phyloP scores from a whole-genome alignment of 1,284 basidiomycete genomes.

The Ganoderma meredithae region DNA sequence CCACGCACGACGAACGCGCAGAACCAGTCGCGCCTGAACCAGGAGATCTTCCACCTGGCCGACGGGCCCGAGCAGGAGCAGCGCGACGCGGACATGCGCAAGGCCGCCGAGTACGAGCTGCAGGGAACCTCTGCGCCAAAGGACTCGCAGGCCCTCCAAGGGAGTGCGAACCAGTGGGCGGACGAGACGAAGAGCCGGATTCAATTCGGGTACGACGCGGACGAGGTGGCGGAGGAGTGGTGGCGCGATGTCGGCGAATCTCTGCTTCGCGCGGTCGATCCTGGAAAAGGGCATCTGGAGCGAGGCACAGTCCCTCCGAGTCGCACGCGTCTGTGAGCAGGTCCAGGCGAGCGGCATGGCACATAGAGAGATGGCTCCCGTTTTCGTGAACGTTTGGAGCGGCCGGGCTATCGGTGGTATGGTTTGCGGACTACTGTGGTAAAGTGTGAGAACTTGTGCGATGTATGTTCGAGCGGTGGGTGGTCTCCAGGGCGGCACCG shows the following conservation, averaged over 20 bases:
- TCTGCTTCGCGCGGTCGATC: too few species aligned
- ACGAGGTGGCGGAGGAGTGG: slow-evolving; percentile 56
- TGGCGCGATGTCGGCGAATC: slow-evolving; percentile 46
- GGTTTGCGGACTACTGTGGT: too few species aligned
- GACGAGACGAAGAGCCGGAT: slow-evolving; percentile 52
- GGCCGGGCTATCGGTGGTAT: too few species aligned
- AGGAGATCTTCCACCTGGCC: slow-evolving; percentile 59
- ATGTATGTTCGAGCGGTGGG: too few species aligned
- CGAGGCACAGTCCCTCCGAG: too few species aligned
- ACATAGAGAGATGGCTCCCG: too few species aligned
- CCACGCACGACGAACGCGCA: slow-evolving; percentile 57
- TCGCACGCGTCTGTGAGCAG: too few species aligned
- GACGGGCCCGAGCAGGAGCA: slow-evolving; percentile 61
- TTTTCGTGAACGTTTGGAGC: too few species aligned
- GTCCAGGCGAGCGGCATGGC: too few species aligned
- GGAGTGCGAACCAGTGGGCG: slow-evolving; percentile 59
- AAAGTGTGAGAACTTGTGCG: too few species aligned
- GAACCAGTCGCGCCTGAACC: slow-evolving; percentile 55
- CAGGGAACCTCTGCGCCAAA: slow-evolving; percentile 21
- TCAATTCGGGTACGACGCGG: slow-evolving; percentile 61
- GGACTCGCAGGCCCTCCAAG: slow-evolving; percentile 31
- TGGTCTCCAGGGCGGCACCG: too few species aligned
- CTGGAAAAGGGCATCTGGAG: too few species aligned
- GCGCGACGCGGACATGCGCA: slow-evolving; percentile 58
- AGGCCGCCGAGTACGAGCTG: slow-evolving; percentile 52